Conservation (phyloP, 495 filamentous ascomycete species). For the Hypoxylon subgilvum region DNA sequence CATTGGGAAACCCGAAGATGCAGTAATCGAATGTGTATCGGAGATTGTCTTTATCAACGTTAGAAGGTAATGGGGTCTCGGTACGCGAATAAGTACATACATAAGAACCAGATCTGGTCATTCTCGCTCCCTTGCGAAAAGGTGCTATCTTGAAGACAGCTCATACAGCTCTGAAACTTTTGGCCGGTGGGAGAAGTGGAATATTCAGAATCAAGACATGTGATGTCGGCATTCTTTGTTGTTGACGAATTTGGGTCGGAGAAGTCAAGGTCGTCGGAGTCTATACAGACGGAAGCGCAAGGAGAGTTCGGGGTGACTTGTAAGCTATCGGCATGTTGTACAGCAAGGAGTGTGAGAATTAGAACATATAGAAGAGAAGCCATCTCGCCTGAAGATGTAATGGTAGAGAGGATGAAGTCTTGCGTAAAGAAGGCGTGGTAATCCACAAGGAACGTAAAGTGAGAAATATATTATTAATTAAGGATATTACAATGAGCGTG, state of each 20-base stretch:
- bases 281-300: conserved; percentile 55
- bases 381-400: conserved; percentile 37
- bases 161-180: conserved; percentile 58
- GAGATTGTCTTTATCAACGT: conserved; percentile 49
- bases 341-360: conserved; percentile 35
- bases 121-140: conserved; percentile 51
- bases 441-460: conserved; percentile 14
- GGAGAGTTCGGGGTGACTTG: conserved; percentile 60
- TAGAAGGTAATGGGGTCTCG: too few relatives aligned
- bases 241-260: conserved; percentile 55
- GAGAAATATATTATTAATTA: conserved; percentile 3
- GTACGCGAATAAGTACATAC: conserved; percentile 42
- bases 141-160: conserved; percentile 57
- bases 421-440: conserved; percentile 2
- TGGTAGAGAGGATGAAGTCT: background rate
- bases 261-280: conserved; percentile 44
- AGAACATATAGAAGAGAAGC: conserved; percentile 21
- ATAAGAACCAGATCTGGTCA: conserved; percentile 60
- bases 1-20: conserved; percentile 54
- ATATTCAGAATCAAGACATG: conserved; percentile 52
- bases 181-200: conserved; percentile 41
- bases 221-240: conserved; percentile 52
- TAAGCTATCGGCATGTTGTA: conserved; percentile 41
- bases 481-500: conserved; percentile 24
- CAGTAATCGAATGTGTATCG: conserved; percentile 54